These are phyloP conservation scores for Fomitopsis schrenkii DNA, from an alignment of 1,284 basidiomycete genomes.

Conservation along the genomic window DNA sequence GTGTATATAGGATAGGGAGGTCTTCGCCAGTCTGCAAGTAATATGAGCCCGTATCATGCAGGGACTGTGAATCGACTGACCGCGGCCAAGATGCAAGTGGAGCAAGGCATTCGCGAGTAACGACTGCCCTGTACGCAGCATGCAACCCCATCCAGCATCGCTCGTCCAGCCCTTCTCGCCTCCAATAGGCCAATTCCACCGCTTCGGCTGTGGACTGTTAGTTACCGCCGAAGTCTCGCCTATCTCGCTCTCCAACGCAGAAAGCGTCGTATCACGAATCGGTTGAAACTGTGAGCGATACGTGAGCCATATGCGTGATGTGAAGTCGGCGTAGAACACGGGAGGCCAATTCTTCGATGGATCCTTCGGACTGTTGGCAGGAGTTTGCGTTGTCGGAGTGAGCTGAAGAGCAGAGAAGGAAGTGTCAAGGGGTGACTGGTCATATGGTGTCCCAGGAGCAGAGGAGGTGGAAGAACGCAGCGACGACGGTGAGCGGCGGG, in stretches of 20 bases:
- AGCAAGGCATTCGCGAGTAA: conserved; percentile 87
- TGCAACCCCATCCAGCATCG: conserved; percentile 97
- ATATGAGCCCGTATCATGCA: not conserved
- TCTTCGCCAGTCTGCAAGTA: conserved; percentile 71
- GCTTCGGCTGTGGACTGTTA: conserved; percentile 35
- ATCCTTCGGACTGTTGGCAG: conserved; percentile 36
- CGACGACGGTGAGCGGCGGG: conserved; percentile 36
- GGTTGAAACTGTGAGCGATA: conserved; percentile 89
- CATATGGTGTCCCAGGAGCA: conserved; percentile 24
- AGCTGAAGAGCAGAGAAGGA: conserved; percentile 35
- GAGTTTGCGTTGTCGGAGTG: conserved; percentile 26
- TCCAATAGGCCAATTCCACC: conserved; percentile 46
- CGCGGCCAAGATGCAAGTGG: conserved; percentile 81
- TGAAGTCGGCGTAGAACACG: conserved; percentile 88
- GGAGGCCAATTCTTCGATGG: conserved; percentile 66
- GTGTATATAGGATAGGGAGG: conserved; percentile 59
- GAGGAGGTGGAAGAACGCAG: conserved; percentile 51
- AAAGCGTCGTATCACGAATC: conserved; percentile 67
- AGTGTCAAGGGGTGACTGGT: conserved; percentile 23
- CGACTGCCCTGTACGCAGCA: conserved; percentile 94
- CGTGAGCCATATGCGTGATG: conserved; percentile 85
- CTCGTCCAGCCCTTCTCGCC: conserved; percentile 83
- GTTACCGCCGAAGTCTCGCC: conserved; percentile 19
- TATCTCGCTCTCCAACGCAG: conserved; percentile 40
- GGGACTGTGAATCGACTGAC: conserved; percentile 40